Base-by-base conservation (phyloP, 352 stramenopile species). In the Phytophthora nicotianae region DNA sequence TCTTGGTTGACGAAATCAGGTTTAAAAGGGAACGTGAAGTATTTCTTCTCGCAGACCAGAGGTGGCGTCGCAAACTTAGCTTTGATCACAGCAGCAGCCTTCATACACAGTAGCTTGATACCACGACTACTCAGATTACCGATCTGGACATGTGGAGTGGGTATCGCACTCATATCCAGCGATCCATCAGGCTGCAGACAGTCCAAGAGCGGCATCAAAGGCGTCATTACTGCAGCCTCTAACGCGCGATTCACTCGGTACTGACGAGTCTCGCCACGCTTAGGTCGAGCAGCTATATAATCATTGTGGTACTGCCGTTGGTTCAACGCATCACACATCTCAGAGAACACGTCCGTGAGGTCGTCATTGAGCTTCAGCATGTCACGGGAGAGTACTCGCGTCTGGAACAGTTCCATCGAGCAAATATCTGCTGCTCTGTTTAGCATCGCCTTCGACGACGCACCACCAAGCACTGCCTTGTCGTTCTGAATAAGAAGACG, bases 351-450 rank as follows among this genome's bases (percentile, higher is more conserved):
- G 17, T 72, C 65, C 0, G 65, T 62, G 14, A 78, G 29, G 17
- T 77, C 74, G 23, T 77, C 64, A 11, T 62, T 68, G n/a, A 79
- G 35, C 10, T 58, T 70, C 10, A 79, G 46, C 24, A 77, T 53
- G 14, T 77, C 70, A 1, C 67, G 57, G 9, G 74, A 79, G 8
- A 79, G 42, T 2, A 79, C 60, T 14, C 63, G 74, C 6, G 67
- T 65, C 19, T 67, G 27, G 17, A 70, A 63, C 2, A 77, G 26
- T 27, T 82, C 70, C 2, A 50, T 45, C 2, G 40, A 58, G 19
- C 45, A 72, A 27, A 78, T 47, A n/a, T 67, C 35, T 0, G 74
- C 50, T 0, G 74, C 64, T 5, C 56, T 49, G 1, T 9, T 56
- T 0, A 82, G 54, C 21, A 72, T 24, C 3, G 19, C 17, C 40